These are phyloP conservation scores for Saccharum spontaneum DNA, from an alignment of 176 grass and related monocot genomes.

Conservation along the genomic window DNA sequence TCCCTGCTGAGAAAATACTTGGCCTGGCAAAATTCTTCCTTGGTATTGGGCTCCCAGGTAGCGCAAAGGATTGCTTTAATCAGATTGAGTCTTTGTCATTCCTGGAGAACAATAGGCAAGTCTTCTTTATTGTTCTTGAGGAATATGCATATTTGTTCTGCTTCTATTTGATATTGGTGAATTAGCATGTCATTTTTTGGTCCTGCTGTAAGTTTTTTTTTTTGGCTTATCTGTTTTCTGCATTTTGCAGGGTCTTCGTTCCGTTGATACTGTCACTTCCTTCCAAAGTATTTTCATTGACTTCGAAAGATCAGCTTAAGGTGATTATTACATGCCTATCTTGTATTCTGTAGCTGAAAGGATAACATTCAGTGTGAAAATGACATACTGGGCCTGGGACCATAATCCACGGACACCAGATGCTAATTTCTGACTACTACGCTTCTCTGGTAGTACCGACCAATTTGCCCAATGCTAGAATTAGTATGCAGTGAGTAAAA, in stretches of 20 bases:
- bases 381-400: no score
- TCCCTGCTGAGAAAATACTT: conserved; percentile 76
- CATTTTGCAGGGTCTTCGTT: conserved; percentile 65
- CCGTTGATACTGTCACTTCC: conserved; percentile 94
- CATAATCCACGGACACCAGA: background rate
- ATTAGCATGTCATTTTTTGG: background rate
- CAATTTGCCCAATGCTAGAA: background rate
- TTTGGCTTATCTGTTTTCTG: conserved; percentile 33
- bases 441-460: background rate
- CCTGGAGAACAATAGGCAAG: conserved; percentile 86
- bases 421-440: background rate
- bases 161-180: background rate
- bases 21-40: conserved; percentile 95
- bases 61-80: conserved; percentile 74
- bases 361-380: background rate
- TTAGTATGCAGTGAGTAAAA: background rate
- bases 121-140: conserved; percentile 1
- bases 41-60: conserved; percentile 84
- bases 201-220: conserved; percentile 2
- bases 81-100: conserved; percentile 83
- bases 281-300: conserved; percentile 80
- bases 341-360: background rate
- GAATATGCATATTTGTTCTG: conserved; percentile 9
- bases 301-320: conserved; percentile 92
- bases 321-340: conserved; percentile 39